Conservation (phyloP, 148 eudicot species). For the Fagopyrum homotropicum region DNA sequence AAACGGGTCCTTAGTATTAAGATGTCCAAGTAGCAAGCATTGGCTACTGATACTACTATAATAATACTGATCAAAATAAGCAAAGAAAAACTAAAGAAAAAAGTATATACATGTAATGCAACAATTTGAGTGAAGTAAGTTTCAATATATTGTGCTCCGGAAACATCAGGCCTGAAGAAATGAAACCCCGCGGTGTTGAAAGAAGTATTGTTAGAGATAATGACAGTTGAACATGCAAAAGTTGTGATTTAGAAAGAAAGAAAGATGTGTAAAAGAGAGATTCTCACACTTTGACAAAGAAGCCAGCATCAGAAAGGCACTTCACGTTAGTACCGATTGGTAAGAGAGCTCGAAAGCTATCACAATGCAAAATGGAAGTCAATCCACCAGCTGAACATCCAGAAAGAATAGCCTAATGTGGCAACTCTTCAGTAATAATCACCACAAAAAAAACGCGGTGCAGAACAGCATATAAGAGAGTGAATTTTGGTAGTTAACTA, state of each 20-base stretch:
- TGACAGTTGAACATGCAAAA: not conserved
- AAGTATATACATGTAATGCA: constrained; percentile 51
- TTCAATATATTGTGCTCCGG: constrained; percentile 52
- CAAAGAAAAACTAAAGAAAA: not conserved
- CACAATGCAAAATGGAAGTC: constrained; percentile 77
- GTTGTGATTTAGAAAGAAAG: not conserved
- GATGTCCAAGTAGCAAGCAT: no score
- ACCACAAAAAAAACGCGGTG: not conserved
- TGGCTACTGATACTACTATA: no score
- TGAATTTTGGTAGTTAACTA: not conserved
- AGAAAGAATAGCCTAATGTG: constrained; percentile 50
- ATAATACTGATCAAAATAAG: no score
- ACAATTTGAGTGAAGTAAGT: constrained; percentile 57
- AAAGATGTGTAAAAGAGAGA: constrained; percentile 1
- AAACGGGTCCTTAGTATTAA: no score
- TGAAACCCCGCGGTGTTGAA: not conserved
- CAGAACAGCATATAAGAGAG: not conserved
- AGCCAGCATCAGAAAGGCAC: constrained; percentile 92
- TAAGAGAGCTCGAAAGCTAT: constrained; percentile 61
- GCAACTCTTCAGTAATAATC: not conserved
- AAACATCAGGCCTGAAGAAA: constrained; percentile 54
- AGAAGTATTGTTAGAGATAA: not conserved
- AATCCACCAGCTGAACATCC: constrained; percentile 99
- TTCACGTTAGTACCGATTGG: constrained; percentile 69
- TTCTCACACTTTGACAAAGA: constrained; percentile 70